Evolutionary conservation across 2,329 filamentous ascomycete species (phyloP).

Genomic region (Aspergillus tanneri): DNA sequence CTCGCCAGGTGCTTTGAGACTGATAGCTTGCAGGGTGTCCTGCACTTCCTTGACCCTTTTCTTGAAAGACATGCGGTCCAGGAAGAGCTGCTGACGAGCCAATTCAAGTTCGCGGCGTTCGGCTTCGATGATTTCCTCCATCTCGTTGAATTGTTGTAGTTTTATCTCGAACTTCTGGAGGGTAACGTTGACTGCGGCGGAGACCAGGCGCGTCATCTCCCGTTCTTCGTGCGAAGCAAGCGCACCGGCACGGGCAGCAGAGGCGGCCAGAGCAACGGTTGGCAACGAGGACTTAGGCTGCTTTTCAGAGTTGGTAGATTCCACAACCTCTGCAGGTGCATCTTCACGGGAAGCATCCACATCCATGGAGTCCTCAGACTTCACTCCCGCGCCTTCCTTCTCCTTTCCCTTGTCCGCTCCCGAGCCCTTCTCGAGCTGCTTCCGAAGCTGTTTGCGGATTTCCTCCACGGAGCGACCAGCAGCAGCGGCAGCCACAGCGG

Average conservation of each 20-base stretch:
- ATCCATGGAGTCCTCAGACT: slow-evolving; percentile 61
- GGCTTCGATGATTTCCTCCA: slow-evolving; percentile 87
- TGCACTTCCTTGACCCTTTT: slow-evolving; percentile 81
- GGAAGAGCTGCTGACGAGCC: slow-evolving; percentile 86
- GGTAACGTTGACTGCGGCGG: slow-evolving; percentile 88
- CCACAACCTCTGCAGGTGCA: slow-evolving; percentile 37
- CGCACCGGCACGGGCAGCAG: slow-evolving; percentile 80
- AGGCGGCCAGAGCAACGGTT: slow-evolving; percentile 79
- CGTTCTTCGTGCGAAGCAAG: slow-evolving; percentile 95
- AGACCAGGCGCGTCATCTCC: slow-evolving; percentile 91
- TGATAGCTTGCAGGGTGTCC: slow-evolving; percentile 58
- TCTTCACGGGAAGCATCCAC: slow-evolving; percentile 47
- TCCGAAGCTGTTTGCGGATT: slow-evolving; percentile 75
- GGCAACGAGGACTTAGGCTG: slow-evolving; percentile 54
- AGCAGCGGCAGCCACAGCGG: slow-evolving; percentile 83
- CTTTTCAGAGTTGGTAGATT: slow-evolving; percentile 46
- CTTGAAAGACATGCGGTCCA: slow-evolving; percentile 88
- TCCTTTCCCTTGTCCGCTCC: slow-evolving; percentile 53
- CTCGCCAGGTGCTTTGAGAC: slow-evolving; percentile 44
- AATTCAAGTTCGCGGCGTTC: slow-evolving; percentile 91
- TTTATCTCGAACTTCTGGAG: slow-evolving; percentile 95
- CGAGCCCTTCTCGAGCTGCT: slow-evolving; percentile 67
- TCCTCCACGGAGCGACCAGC: slow-evolving; percentile 84
- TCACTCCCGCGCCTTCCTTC: slow-evolving; percentile 50
- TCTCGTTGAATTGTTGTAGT: slow-evolving; percentile 91